Evolutionary conservation across 2,329 filamentous ascomycete genomes (phyloP).

Genomic region (Penicillium occitanis): DNA sequence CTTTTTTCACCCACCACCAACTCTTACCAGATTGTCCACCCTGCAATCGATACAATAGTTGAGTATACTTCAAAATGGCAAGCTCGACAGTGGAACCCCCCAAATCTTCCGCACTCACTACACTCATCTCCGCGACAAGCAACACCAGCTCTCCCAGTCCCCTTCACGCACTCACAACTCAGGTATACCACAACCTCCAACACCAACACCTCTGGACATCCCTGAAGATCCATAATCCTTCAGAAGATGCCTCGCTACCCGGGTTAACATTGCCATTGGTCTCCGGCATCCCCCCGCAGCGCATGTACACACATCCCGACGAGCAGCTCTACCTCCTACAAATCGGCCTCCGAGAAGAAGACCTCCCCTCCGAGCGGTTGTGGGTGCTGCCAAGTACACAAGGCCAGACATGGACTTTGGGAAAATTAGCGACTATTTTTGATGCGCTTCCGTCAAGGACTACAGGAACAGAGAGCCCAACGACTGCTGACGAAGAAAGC

Average conservation of each 20-base stretch:
- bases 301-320: constrained; percentile 64
- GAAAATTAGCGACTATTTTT: constrained; percentile 57
- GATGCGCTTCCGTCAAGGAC: constrained; percentile 47
- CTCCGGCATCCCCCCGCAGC: constrained; percentile 61
- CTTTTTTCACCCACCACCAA: constrained; percentile 22
- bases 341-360: constrained; percentile 48
- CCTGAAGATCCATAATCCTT: constrained; percentile 49
- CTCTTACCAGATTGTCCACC: background rate
- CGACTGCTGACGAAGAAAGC: constrained; percentile 8
- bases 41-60: background rate
- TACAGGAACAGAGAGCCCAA: background rate
- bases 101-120: constrained; percentile 42
- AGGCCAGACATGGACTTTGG: constrained; percentile 60
- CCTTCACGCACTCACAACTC: constrained; percentile 52
- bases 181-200: constrained; percentile 64
- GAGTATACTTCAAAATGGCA: background rate
- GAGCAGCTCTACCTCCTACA: constrained; percentile 62
- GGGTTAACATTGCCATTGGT: constrained; percentile 52
- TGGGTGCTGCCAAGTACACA: constrained; percentile 61
- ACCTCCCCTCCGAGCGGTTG: constrained; percentile 52
- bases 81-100: constrained; percentile 22
- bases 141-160: constrained; percentile 27
- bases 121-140: constrained; percentile 37
- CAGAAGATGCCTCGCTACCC: constrained; percentile 11
- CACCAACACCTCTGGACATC: constrained; percentile 63